phyloP scores from a whole-genome alignment of 1,284 basidiomycete genomes.

The Puccinia novopanici region DNA sequence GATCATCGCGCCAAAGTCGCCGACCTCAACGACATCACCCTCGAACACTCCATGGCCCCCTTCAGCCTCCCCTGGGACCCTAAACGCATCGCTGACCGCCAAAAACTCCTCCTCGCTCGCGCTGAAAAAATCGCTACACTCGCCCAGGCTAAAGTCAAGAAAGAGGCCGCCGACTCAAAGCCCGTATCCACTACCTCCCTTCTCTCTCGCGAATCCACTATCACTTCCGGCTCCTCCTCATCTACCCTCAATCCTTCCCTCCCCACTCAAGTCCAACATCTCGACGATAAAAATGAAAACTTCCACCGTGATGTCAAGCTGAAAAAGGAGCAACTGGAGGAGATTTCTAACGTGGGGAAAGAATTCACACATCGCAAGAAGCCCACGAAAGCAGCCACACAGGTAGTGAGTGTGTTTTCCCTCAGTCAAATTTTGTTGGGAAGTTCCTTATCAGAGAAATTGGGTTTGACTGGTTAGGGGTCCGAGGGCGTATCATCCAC shows the following conservation, averaged over 20 bases:
- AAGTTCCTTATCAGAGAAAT: not conserved
- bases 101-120: constrained; percentile 24
- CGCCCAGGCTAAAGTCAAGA: constrained; percentile 2
- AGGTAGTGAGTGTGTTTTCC: too few relatives aligned
- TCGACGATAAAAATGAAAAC: constrained; percentile 6
- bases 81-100: constrained; percentile 26
- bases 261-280: not conserved
- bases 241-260: too few relatives aligned
- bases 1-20: constrained; percentile 20
- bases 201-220: not conserved
- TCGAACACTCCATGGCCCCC: constrained; percentile 45
- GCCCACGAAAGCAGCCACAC: not conserved
- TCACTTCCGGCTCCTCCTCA: not conserved
- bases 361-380: constrained; percentile 14
- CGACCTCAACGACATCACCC: constrained; percentile 46
- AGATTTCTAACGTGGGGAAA: constrained; percentile 34
- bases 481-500: not conserved
- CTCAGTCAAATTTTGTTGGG: not conserved
- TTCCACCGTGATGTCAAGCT: constrained; percentile 18
- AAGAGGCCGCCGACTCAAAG: not conserved
- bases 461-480: not conserved
- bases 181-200: not conserved
- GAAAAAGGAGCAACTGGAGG: constrained; percentile 40
- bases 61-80: constrained; percentile 45
- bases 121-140: constrained; percentile 5